Evolutionary conservation across 2,329 filamentous ascomycete species (phyloP).

Genomic region (Pseudogymnoascus sp.): DNA sequence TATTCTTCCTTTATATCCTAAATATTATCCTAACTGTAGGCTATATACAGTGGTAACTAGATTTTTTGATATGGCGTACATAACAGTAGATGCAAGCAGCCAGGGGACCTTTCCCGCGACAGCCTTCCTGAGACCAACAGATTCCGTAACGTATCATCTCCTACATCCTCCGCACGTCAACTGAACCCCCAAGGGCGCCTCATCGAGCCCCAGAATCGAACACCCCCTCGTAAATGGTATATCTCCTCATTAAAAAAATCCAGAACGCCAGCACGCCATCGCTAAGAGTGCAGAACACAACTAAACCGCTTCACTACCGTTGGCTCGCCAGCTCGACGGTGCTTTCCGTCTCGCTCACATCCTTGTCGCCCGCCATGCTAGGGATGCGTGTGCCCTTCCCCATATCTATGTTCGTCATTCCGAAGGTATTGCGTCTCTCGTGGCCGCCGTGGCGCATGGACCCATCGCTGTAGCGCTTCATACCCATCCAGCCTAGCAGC

Average conservation of each 20-base stretch:
- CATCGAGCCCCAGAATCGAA: background rate
- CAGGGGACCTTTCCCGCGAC: background rate
- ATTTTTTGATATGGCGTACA: background rate
- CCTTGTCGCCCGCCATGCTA: background rate
- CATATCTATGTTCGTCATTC: conserved; percentile 5
- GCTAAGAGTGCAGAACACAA: background rate
- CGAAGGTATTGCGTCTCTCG: background rate
- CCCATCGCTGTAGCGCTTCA: background rate
- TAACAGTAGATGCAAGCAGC: background rate
- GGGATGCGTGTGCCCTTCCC: background rate
- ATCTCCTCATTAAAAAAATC: background rate
- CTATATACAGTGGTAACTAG: background rate
- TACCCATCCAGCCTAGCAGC: conserved; percentile 23
- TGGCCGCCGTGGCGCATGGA: background rate
- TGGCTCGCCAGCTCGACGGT: background rate
- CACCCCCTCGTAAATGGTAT: background rate
- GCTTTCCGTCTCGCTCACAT: conserved; percentile 1
- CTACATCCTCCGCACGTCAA: background rate
- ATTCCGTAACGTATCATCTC: background rate
- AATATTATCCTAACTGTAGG: background rate
- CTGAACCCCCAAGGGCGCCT: background rate
- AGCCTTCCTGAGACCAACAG: background rate
- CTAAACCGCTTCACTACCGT: background rate
- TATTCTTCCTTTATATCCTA: background rate
- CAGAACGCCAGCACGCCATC: background rate